Evolutionary conservation across 2,329 filamentous ascomycete species (phyloP).

Genomic region (Myrmaecium sp.): DNA sequence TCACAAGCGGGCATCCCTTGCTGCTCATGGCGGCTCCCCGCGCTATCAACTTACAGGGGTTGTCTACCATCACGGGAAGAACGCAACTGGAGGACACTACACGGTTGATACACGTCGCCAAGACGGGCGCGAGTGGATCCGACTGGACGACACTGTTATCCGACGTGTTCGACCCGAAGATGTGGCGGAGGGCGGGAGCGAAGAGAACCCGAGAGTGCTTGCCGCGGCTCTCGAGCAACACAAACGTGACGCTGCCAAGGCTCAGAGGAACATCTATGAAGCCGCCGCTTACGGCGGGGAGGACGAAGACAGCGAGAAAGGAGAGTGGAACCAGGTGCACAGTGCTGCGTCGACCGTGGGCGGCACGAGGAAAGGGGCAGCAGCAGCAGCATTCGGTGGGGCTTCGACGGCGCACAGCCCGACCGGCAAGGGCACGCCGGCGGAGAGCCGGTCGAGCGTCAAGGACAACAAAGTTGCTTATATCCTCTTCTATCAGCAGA

Average conservation of each 20-base stretch:
- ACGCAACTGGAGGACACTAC: conserved; percentile 89
- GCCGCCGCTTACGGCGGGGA: conserved; percentile 37
- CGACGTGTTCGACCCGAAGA: conserved; percentile 73
- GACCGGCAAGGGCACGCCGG: conserved; percentile 35
- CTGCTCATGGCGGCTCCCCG: conserved; percentile 51
- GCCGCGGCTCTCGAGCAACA: conserved; percentile 49
- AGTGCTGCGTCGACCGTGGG: conserved; percentile 41
- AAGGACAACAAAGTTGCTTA: conserved; percentile 97
- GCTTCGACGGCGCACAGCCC: conserved; percentile 36
- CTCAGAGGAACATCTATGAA: conserved; percentile 58
- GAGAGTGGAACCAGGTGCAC: conserved; percentile 74
- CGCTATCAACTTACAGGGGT: conserved; percentile 78
- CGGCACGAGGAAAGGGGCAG: too few species aligned
- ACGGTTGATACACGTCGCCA: conserved; percentile 93
- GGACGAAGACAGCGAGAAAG: conserved; percentile 49
- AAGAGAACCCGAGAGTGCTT: conserved; percentile 59
- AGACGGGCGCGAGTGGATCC: conserved; percentile 90
- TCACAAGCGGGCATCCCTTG: conserved; percentile 49
- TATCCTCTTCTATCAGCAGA: conserved; percentile 81
- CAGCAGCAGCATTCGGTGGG: too few species aligned
- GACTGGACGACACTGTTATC: conserved; percentile 85
- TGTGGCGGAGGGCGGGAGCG: conserved; percentile 68
- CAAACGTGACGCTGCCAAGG: conserved; percentile 34
- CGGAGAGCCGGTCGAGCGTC: conserved; percentile 35
- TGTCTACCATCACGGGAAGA: conserved; percentile 95